Evolutionary conservation across 192 early-diverging fungal genomes (phyloP).

Genomic region (Borealophlyctis nickersoniae): DNA sequence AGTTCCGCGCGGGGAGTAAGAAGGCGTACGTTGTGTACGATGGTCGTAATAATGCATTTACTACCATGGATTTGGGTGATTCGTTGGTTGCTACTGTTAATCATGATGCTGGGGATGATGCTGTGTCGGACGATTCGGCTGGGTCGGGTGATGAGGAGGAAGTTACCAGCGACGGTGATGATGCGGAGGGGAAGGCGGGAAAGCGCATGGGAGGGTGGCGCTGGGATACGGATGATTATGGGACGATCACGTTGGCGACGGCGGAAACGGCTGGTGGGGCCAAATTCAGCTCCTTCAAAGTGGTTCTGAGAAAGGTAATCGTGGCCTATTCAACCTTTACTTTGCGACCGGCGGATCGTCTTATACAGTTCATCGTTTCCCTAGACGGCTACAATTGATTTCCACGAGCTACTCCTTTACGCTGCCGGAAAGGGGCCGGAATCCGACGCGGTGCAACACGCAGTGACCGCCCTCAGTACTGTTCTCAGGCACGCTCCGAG

Average conservation of each 20-base stretch:
- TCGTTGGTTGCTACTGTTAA: constrained; percentile 1
- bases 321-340: too few relatives aligned
- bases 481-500: constrained; percentile 34
- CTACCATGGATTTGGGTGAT: neutral
- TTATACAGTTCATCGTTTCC: too few relatives aligned
- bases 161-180: constrained; percentile 21
- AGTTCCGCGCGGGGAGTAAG: constrained; percentile 12
- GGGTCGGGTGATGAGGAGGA: constrained; percentile 18
- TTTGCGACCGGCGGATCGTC: too few relatives aligned
- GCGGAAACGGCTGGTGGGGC: too few relatives aligned
- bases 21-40: constrained; percentile 28
- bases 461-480: constrained; percentile 19
- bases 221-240: neutral
- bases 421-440: constrained; percentile 22
- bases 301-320: too few relatives aligned
- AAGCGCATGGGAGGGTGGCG: neutral
- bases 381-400: constrained; percentile 21
- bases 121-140: constrained; percentile 2
- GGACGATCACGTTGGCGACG: too few relatives aligned
- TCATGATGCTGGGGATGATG: constrained; percentile 3
- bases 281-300: too few relatives aligned
- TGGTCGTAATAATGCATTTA: constrained; percentile 32
- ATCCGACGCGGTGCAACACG: constrained; percentile 24
- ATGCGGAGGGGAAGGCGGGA: constrained; percentile 2
- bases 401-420: constrained; percentile 30